These are phyloP conservation scores for Trichoderma simmonsii DNA, from an alignment of 2,329 filamentous ascomycete genomes.

Conservation along the genomic window DNA sequence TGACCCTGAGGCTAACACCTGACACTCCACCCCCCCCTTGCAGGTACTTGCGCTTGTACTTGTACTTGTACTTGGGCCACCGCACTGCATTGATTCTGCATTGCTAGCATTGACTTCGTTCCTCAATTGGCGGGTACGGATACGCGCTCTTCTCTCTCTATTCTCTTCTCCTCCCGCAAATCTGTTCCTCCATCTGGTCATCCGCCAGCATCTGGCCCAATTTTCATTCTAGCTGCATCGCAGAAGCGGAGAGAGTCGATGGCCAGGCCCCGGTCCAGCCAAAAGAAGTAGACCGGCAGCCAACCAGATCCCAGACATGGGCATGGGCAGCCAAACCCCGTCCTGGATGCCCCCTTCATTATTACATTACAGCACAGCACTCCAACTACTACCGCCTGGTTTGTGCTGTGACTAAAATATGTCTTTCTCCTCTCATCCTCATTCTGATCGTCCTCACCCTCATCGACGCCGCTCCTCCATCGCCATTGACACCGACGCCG, in stretches of 20 bases:
- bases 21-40: neutral
- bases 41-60: neutral
- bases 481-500: neutral
- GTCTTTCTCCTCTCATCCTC: neutral
- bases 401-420: neutral
- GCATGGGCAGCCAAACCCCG: slow-evolving; percentile 15
- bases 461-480: slow-evolving; percentile 15
- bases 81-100: neutral
- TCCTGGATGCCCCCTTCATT: slow-evolving; percentile 13
- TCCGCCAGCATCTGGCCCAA: neutral
- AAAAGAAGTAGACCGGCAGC: neutral
- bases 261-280: neutral
- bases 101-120: neutral
- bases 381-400: neutral
- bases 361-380: neutral
- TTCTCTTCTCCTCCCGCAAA: neutral
- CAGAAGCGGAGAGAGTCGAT: neutral
- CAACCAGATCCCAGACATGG: slow-evolving; percentile 13
- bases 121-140: neutral
- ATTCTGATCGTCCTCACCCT: neutral
- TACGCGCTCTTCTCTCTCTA: neutral
- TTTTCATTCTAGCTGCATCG: slow-evolving; percentile 13
- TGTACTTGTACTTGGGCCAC: neutral
- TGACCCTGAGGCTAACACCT: neutral
- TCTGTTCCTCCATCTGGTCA: neutral